Conservation (phyloP, 1,139 yeast genomes). For the Magnusiomyces ingens region DNA sequence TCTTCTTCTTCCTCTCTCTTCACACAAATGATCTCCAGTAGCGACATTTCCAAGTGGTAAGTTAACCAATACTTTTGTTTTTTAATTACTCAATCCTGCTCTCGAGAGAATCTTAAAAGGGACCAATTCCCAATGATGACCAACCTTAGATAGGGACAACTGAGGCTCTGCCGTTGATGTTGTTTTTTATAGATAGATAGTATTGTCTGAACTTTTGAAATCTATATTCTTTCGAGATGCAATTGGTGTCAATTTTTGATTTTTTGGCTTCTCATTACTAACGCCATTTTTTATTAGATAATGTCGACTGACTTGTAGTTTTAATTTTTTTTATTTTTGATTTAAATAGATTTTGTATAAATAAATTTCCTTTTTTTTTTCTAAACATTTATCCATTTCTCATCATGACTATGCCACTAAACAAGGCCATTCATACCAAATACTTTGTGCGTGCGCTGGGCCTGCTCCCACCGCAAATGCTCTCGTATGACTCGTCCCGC, state of each 20-base stretch:
- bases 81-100: not conserved
- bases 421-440: conserved; percentile 20
- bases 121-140: conserved; percentile 1
- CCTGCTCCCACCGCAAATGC: conserved; percentile 32
- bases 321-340: not conserved
- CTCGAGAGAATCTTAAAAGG: not conserved
- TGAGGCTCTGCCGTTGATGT: conserved; percentile 7
- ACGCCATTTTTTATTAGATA: not conserved
- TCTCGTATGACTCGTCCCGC: conserved; percentile 51
- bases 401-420: not conserved
- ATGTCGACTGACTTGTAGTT: not conserved
- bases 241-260: not conserved
- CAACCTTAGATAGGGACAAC: conserved; percentile 7
- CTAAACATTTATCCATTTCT: not conserved
- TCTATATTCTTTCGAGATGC: not conserved
- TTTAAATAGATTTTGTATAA: not conserved
- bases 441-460: conserved; percentile 32
- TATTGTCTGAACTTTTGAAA: not conserved
- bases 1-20: not conserved
- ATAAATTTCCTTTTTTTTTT: not conserved
- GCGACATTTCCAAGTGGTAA: not conserved
- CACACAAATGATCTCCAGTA: not conserved
- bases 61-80: not conserved
- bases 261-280: not conserved
- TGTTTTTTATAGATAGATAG: conserved; percentile 3